phyloP scores from a whole-genome alignment of 2,329 filamentous ascomycete genomes.

The Orbilia brochopaga region DNA sequence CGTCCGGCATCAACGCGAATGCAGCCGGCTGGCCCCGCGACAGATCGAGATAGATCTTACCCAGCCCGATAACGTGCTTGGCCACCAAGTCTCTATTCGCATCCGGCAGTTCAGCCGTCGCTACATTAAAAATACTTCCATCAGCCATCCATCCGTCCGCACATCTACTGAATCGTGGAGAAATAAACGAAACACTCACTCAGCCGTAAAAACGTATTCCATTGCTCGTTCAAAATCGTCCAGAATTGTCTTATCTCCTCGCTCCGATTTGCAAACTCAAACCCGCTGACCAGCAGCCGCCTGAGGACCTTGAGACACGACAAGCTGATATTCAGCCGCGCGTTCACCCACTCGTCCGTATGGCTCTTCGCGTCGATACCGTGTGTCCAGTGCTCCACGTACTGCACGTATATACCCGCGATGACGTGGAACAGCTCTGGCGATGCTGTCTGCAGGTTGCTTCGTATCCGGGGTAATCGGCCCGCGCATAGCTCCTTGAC shows the following conservation, averaged over 20 bases:
- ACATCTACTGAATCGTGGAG: too few species aligned
- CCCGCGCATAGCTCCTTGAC: constrained; percentile 90
- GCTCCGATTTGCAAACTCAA: constrained; percentile 81
- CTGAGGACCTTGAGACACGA: constrained; percentile 79
- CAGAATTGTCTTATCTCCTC: constrained; percentile 79
- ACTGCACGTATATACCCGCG: constrained; percentile 76
- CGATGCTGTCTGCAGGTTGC: constrained; percentile 75
- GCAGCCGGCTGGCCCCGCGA: constrained; percentile 77
- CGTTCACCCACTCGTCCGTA: constrained; percentile 69
- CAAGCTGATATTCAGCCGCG: constrained; percentile 69
- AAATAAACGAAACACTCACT: too few species aligned
- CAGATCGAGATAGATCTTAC: constrained; percentile 91
- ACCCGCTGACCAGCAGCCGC: constrained; percentile 78
- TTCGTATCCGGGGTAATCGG: constrained; percentile 74
- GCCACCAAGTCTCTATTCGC: constrained; percentile 64
- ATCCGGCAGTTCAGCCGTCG: constrained; percentile 24
- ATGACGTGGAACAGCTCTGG: constrained; percentile 85
- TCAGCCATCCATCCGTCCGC: too few species aligned
- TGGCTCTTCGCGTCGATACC: constrained; percentile 66
- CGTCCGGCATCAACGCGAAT: constrained; percentile 81
- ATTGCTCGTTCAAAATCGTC: constrained; percentile 76
- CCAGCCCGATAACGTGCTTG: constrained; percentile 85
- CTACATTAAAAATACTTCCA: constrained; percentile 4
- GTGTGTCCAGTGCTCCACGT: constrained; percentile 72
- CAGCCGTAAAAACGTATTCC: constrained; percentile 74